Evolutionary conservation across 192 early-diverging fungal species (phyloP).

Genomic region (Podila verticillata): DNA sequence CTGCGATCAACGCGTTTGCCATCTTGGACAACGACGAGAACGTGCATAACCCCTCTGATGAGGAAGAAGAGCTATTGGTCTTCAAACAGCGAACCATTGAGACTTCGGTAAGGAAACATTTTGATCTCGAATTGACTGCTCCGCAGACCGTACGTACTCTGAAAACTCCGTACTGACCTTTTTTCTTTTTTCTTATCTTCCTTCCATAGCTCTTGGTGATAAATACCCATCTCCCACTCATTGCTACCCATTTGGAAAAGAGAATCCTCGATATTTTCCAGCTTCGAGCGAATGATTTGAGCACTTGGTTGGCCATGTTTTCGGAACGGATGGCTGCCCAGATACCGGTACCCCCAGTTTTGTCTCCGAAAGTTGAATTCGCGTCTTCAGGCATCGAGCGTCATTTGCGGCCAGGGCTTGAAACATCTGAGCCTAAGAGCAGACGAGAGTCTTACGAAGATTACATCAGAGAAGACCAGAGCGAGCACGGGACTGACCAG

Average conservation of each 20-base stretch:
- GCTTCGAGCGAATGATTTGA: conserved; percentile 40
- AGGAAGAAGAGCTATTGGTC: conserved; percentile 61
- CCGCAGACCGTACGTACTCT: too few relatives aligned
- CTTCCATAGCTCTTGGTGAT: conserved; percentile 31
- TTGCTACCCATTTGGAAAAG: conserved; percentile 56
- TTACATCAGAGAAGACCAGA: conserved; percentile 28
- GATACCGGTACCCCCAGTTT: neutral
- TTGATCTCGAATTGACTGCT: too few relatives aligned
- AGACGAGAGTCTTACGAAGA: conserved; percentile 9
- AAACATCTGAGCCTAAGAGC: neutral
- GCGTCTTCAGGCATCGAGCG: neutral
- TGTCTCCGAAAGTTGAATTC: neutral
- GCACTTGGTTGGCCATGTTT: conserved; percentile 29
- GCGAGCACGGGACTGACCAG: conserved; percentile 41
- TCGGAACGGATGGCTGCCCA: conserved; percentile 20
- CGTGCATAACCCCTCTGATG: conserved; percentile 58
- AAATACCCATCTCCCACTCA: conserved; percentile 44
- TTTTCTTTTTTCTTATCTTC: neutral
- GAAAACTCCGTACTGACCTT: neutral
- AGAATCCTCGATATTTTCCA: conserved; percentile 51
- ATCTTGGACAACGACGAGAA: conserved; percentile 59
- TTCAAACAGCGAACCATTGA: conserved; percentile 66
- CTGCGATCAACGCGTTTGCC: conserved; percentile 53
- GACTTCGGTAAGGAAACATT: conserved; percentile 60
- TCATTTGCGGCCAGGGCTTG: neutral